Evolutionary conservation across 2,329 filamentous ascomycete genomes (phyloP).

Genomic region (Aureobasidium sp.): DNA sequence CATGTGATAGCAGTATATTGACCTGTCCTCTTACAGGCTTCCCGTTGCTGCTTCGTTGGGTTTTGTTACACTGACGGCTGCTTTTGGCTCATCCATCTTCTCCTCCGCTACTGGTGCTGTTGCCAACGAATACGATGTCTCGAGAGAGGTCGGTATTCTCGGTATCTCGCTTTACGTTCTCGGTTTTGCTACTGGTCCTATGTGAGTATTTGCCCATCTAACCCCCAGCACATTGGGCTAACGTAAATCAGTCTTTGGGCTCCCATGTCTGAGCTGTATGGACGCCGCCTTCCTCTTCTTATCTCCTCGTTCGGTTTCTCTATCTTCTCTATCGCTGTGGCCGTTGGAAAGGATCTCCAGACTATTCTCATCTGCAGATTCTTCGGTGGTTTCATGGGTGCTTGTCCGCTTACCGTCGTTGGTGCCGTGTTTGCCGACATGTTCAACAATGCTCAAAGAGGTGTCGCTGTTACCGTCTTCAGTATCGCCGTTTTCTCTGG

Average conservation of each 20-base stretch:
- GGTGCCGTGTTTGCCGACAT: constrained; percentile 51
- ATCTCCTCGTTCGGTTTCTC: constrained; percentile 29
- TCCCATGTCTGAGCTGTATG: constrained; percentile 40
- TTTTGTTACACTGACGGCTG: constrained; percentile 63
- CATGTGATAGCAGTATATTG: background rate
- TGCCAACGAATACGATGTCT: constrained; percentile 37
- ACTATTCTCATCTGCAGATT: constrained; percentile 34
- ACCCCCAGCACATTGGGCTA: constrained; percentile 16
- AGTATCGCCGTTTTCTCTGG: constrained; percentile 31
- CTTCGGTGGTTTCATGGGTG: constrained; percentile 32
- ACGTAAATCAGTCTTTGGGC: constrained; percentile 37
- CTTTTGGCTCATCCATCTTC: constrained; percentile 53
- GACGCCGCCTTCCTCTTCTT: constrained; percentile 29
- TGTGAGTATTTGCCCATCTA: background rate
- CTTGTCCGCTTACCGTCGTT: constrained; percentile 39
- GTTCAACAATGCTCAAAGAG: constrained; percentile 39
- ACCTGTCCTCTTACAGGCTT: constrained; percentile 36
- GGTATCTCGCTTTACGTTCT: constrained; percentile 33
- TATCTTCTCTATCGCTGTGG: constrained; percentile 44
- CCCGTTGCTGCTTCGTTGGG: constrained; percentile 61
- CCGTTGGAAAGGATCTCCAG: constrained; percentile 32
- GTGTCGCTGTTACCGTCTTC: constrained; percentile 32
- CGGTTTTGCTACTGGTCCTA: constrained; percentile 31
- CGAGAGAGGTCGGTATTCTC: constrained; percentile 31
- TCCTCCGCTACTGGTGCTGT: constrained; percentile 38